A percentile compares a stretch with the other conserved stretches of the same genome.
These are phyloP conservation scores for Candida pseudocylindracea DNA, from an alignment of 1,139 yeast genomes.

Conservation along the genomic window DNA sequence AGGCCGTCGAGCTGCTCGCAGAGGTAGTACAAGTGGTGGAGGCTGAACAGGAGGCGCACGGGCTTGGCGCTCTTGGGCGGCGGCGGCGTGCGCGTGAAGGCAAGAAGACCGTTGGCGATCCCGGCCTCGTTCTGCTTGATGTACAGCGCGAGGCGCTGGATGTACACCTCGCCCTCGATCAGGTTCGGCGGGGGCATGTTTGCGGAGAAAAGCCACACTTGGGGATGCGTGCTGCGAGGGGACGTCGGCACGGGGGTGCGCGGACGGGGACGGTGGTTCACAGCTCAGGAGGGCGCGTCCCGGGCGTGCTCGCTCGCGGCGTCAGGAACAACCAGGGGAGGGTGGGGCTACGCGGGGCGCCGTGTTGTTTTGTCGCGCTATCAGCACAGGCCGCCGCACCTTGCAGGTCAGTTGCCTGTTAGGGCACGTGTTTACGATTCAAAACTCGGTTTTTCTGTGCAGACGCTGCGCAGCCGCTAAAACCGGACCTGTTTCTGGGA, in stretches of 20 bases:
- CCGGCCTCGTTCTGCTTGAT: conserved; percentile 20
- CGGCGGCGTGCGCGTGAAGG: conserved; percentile 7
- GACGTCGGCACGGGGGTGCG: neutral
- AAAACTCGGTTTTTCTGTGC: no score
- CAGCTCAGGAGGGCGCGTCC: conserved; percentile 2
- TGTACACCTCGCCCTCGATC: conserved; percentile 19
- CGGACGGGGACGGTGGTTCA: conserved; percentile 1
- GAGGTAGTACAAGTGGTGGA: conserved; percentile 41
- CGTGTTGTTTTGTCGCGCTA: no score
- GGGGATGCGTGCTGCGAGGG: neutral
- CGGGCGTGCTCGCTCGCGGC: conserved; percentile 2
- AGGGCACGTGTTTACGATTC: no score
- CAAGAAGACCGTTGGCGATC: conserved; percentile 20
- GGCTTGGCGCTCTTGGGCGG: conserved; percentile 15
- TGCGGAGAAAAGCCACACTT: conserved; percentile 5
- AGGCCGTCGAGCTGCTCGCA: conserved; percentile 33
- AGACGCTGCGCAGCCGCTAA: no score
- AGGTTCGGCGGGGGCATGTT: no score
- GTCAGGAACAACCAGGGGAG: neutral
- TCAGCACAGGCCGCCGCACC: no score
- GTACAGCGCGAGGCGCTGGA: conserved; percentile 18
- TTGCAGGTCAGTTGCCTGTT: no score
- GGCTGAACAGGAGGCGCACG: conserved; percentile 28
- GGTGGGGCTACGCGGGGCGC: no score
- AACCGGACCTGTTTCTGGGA: no score